A percentile compares a stretch with the other conserved stretches of the same genome.
Conservation (phyloP, 176 grass and related monocot genomes). For the Themeda triandra region DNA sequence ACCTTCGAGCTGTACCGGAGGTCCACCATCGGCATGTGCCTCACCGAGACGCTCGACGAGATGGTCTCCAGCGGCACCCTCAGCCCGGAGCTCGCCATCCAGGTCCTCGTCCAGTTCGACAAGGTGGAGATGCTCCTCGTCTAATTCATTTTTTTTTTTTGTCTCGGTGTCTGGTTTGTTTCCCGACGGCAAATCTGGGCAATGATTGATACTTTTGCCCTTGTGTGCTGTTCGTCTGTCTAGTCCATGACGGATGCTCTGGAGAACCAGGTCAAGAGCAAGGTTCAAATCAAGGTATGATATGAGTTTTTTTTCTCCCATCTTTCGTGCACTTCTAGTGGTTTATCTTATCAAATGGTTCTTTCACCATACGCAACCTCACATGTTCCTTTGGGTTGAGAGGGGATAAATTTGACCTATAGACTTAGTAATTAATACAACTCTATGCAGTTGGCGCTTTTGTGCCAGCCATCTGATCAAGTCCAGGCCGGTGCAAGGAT, state of each 20-base stretch:
- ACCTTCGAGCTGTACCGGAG: constrained; percentile 93
- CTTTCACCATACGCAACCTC: neutral
- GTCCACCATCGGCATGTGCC: constrained; percentile 87
- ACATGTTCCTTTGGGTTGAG: neutral
- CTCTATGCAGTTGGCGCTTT: neutral
- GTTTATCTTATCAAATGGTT: neutral
- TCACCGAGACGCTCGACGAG: constrained; percentile 90
- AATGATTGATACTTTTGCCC: neutral
- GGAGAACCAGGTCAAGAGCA: constrained; percentile 94
- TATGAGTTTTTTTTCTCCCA: neutral
- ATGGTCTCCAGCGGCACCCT: constrained; percentile 86
- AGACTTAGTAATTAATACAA: neutral
- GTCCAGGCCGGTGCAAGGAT: neutral
- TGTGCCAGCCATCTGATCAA: neutral
- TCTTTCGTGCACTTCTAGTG: neutral
- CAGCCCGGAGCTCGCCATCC: constrained; percentile 87
- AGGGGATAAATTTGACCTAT: neutral
- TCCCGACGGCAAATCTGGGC: neutral
- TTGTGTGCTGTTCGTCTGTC: neutral
- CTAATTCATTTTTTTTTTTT: neutral
- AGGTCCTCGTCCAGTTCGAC: constrained; percentile 95
- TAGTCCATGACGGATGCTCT: constrained; percentile 96
- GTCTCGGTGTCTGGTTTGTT: neutral
- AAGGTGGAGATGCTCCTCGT: constrained; percentile 42
- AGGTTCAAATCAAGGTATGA: constrained; percentile 78